Percentiles rank a stretch among this genome's conserved stretches.
These are phyloP conservation scores for Collybia sordida DNA, from an alignment of 768 basidiomycete genomes.

Conservation along the genomic window DNA sequence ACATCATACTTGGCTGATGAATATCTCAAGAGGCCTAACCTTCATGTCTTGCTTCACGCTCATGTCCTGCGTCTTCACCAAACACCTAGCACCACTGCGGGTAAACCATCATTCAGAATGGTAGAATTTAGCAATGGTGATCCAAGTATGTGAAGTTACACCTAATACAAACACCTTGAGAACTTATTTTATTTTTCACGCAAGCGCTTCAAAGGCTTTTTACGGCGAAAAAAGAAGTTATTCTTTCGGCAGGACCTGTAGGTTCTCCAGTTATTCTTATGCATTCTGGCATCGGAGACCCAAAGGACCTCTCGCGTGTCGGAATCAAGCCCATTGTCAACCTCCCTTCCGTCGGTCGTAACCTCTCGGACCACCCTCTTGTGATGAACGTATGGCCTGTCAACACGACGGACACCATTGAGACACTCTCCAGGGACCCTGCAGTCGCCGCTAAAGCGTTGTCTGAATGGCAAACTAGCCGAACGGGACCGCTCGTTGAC, in stretches of 20 bases:
- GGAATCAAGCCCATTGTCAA: constrained; percentile 24
- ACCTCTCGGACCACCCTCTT: constrained; percentile 25
- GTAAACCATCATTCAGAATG: neutral
- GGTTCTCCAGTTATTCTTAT: constrained; percentile 22
- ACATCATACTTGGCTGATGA: constrained; percentile 8
- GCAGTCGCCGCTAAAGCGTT: constrained; percentile 8
- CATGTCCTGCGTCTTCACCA: neutral
- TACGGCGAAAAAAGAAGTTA: constrained; percentile 24
- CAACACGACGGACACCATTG: constrained; percentile 11
- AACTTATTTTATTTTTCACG: neutral
- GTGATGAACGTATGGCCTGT: constrained; percentile 11
- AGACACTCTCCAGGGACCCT: neutral
- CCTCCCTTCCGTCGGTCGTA: constrained; percentile 26
- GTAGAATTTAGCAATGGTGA: neutral
- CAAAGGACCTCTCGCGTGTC: constrained; percentile 5
- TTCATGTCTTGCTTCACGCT: constrained; percentile 3
- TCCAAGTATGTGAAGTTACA: neutral
- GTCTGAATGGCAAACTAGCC: constrained; percentile 10
- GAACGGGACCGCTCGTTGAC: constrained; percentile 13
- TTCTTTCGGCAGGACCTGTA: constrained; percentile 25
- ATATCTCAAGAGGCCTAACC: constrained; percentile 1
- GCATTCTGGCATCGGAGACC: constrained; percentile 20
- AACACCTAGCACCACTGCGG: neutral
- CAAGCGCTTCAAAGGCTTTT: constrained; percentile 3
- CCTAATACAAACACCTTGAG: too few relatives aligned